Percentiles rank a stretch among this genome's conserved stretches.
Evolutionary conservation across 2,329 filamentous ascomycete species (phyloP).

Genomic region (Talaromyces albobiverticillius): DNA sequence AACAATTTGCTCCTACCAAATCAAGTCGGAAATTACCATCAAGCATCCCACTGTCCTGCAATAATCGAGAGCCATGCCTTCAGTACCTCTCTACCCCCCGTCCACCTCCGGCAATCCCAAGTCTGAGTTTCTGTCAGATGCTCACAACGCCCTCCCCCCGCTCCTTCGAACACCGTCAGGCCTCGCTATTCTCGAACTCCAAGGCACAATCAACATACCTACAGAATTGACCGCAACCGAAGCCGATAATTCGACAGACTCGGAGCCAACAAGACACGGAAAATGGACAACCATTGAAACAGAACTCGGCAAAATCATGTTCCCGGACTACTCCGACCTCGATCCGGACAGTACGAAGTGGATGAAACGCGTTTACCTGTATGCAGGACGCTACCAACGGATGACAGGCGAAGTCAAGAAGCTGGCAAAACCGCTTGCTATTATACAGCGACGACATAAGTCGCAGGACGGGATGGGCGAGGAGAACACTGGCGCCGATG

Average conservation of each 20-base stretch:
- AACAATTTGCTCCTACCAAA: not conserved
- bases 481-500: constrained; percentile 16
- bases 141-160: constrained; percentile 61
- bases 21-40: not conserved
- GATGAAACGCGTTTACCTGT: constrained; percentile 89
- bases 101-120: constrained; percentile 12
- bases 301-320: constrained; percentile 69
- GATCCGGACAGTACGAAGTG: constrained; percentile 58
- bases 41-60: not conserved
- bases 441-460: constrained; percentile 61
- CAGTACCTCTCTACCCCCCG: constrained; percentile 37
- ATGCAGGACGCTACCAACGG: constrained; percentile 83
- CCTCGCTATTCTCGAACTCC: constrained; percentile 85
- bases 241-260: constrained; percentile 11
- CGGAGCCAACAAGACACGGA: constrained; percentile 30
- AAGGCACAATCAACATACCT: constrained; percentile 83
- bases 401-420: constrained; percentile 90
- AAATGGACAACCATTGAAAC: constrained; percentile 38
- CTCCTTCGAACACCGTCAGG: constrained; percentile 86
- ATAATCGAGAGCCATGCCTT: constrained; percentile 35
- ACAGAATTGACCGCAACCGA: not conserved
- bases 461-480: not conserved
- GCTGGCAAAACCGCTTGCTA: constrained; percentile 70
- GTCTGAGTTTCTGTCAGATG: constrained; percentile 5
- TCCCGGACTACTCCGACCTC: constrained; percentile 66